phyloP scores from a whole-genome alignment of 176 grass and related monocot species.

The Phyllostachys edulis region DNA sequence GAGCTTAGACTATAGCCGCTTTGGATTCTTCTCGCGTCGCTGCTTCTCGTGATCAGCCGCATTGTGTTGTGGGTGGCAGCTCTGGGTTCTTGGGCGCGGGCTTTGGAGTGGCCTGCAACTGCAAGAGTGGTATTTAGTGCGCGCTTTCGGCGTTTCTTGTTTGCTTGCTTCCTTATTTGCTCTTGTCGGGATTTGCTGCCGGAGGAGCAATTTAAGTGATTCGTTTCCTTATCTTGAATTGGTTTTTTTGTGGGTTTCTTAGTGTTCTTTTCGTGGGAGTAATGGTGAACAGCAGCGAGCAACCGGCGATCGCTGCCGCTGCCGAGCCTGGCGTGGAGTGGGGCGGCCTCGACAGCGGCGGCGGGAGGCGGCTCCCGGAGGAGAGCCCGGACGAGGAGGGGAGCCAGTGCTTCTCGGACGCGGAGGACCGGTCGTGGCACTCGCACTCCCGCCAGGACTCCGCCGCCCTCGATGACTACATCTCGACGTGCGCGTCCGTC shows the following conservation, averaged over 20 bases:
- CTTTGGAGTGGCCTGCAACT: background rate
- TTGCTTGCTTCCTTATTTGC: slow-evolving; percentile 24
- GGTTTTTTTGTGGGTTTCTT: background rate
- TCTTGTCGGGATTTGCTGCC: slow-evolving; percentile 8
- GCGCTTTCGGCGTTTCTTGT: slow-evolving; percentile 44
- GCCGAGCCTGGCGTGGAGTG: slow-evolving; percentile 32
- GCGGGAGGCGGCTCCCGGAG: background rate
- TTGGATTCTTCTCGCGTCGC: slow-evolving; percentile 19
- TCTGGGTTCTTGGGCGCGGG: background rate
- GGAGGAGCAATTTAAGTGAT: slow-evolving; percentile 7
- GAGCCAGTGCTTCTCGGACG: slow-evolving; percentile 76
- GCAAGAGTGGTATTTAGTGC: slow-evolving; percentile 20
- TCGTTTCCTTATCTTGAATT: slow-evolving; percentile 21
- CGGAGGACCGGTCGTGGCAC: slow-evolving; percentile 65
- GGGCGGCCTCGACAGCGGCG: background rate
- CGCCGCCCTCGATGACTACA: slow-evolving; percentile 40
- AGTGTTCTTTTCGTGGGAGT: background rate
- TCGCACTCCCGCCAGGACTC: slow-evolving; percentile 55
- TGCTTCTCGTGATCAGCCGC: slow-evolving; percentile 35
- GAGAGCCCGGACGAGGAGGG: slow-evolving; percentile 35
- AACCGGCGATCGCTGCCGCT: slow-evolving; percentile 2
- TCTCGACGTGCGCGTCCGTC: slow-evolving; percentile 37
- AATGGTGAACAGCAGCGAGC: slow-evolving; percentile 38
- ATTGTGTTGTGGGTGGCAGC: slow-evolving; percentile 19
- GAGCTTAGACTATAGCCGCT: background rate